These are phyloP conservation scores for Fragosphaeria purpurea DNA, from an alignment of 2,329 filamentous ascomycete species.

Conservation along the genomic window DNA sequence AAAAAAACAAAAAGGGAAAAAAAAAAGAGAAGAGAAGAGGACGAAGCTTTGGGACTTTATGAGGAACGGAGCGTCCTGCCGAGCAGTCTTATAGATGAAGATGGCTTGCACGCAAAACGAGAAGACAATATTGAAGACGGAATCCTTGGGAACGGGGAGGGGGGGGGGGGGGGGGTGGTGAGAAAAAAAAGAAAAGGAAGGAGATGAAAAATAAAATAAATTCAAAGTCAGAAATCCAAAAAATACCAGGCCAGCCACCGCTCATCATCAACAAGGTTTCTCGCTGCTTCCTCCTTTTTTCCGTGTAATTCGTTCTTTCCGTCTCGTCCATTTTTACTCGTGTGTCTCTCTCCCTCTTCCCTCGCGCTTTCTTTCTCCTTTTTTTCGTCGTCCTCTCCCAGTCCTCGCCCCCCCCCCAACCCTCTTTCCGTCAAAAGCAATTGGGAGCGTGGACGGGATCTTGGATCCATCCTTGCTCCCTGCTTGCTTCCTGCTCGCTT, in stretches of 20 bases:
- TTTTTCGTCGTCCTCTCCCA: background rate
- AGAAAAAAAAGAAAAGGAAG: too few relatives aligned
- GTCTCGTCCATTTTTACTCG: background rate
- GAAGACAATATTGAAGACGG: background rate
- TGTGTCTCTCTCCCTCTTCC: background rate
- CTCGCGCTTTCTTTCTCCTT: background rate
- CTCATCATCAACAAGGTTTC: background rate
- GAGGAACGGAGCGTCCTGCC: slow-evolving; percentile 2
- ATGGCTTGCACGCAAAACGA: slow-evolving; percentile 2
- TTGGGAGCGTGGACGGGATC: slow-evolving; percentile 8
- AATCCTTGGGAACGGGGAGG: background rate
- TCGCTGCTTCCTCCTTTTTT: background rate
- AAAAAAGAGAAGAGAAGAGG: background rate
- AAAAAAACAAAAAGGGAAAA: background rate
- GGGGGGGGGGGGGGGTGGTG: too few relatives aligned
- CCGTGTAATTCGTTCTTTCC: background rate
- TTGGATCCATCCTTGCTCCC: slow-evolving; percentile 10
- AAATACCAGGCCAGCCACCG: slow-evolving; percentile 17
- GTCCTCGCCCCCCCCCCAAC: background rate
- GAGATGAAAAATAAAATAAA: too few relatives aligned
- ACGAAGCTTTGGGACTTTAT: background rate
- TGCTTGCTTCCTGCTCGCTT: background rate
- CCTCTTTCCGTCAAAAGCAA: slow-evolving; percentile 6
- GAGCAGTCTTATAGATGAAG: slow-evolving; percentile 13
- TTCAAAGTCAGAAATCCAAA: background rate